phyloP scores from a whole-genome alignment of 805 yeast genomes.

The Brettanomyces nanus region DNA sequence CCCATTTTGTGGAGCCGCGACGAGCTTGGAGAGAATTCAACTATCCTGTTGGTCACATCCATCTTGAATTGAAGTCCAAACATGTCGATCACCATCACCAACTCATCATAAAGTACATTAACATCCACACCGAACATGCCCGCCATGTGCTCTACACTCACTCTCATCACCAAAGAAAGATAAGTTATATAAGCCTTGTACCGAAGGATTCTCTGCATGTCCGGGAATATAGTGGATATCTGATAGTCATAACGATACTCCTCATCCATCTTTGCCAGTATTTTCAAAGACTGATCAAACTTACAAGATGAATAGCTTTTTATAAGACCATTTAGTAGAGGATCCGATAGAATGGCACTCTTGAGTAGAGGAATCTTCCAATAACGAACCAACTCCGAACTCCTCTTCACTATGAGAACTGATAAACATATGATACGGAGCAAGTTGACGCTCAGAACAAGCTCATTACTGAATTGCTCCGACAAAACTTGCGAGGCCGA shows the following conservation, averaged over 20 bases:
- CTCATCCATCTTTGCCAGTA: not conserved
- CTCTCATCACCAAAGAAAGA: slow-evolving; percentile 23
- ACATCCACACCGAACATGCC: slow-evolving; percentile 13
- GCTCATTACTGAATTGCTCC: slow-evolving; percentile 9
- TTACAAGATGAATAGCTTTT: slow-evolving; percentile 11
- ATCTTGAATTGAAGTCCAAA: slow-evolving; percentile 21
- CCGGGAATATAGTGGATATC: slow-evolving; percentile 16
- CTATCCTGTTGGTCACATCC: slow-evolving; percentile 9
- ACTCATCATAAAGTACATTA: slow-evolving; percentile 9
- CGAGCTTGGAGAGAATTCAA: slow-evolving; percentile 8
- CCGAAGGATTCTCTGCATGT: slow-evolving; percentile 20
- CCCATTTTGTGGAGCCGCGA: slow-evolving; percentile 1
- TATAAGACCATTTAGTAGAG: slow-evolving; percentile 16
- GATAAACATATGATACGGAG: slow-evolving; percentile 16
- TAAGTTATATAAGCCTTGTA: slow-evolving; percentile 25
- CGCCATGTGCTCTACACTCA: slow-evolving; percentile 15
- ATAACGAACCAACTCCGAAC: slow-evolving; percentile 4
- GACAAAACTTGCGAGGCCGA: slow-evolving; percentile 14
- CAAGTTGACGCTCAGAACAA: slow-evolving; percentile 12
- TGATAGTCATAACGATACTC: slow-evolving; percentile 17
- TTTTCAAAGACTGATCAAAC: not conserved
- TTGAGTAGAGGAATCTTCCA: slow-evolving; percentile 11
- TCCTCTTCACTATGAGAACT: slow-evolving; percentile 11
- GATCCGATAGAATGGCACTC: slow-evolving; percentile 16
- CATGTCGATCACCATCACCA: slow-evolving; percentile 14